Base-by-base conservation (phyloP, 1,284 basidiomycete species). In the Hemileia vastatrix region DNA sequence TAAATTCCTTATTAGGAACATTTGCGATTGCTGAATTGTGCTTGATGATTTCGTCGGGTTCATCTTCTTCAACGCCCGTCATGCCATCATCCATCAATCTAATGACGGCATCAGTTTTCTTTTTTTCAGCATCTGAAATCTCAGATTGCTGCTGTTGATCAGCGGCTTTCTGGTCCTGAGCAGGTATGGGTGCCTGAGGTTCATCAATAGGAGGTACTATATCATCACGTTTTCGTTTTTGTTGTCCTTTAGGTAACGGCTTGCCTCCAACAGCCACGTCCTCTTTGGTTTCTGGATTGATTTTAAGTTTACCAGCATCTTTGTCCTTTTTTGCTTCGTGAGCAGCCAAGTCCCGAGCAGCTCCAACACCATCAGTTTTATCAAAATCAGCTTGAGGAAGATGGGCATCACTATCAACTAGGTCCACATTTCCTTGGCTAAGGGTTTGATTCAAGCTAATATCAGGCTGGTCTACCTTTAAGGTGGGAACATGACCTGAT, bases 1-100 rank as follows among this genome's bases (percentile, higher is more conserved):
- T 80, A 77, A 91, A 95, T 9, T 84, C 85, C 18, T 84, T 84
- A 77, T 95, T 96, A n/a, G 90, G 88, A 60, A 90, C 85, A 11
- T 84, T 8, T 67, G 32, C 65, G 59, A 18, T 66, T 58, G 18
- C 62, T 48, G 18, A 65, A 57, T 50, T 69, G 64, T 53, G 67
- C 64, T 57, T 51, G 64, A 33, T 24, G 57, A 85, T 68, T 91
- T 88, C 31, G 84, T 86, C 65, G 44, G 76, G 72, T 5, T 68
- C 65, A 48, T 72, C 69, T 19, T 24, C 36, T 9, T 54, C 66
- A 32, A 64, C 63, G 23, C 15, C 27, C 23, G 19, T 36, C 36
- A 73, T 68, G 48, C 67, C 62, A 55, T 72, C 69, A 40, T 67
- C 70, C 23, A 55, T 63, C 50, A 65, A 63, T 47, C 64, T 67